phyloP scores from a whole-genome alignment of 345 rosid genomes.

The Syzygium grande region DNA sequence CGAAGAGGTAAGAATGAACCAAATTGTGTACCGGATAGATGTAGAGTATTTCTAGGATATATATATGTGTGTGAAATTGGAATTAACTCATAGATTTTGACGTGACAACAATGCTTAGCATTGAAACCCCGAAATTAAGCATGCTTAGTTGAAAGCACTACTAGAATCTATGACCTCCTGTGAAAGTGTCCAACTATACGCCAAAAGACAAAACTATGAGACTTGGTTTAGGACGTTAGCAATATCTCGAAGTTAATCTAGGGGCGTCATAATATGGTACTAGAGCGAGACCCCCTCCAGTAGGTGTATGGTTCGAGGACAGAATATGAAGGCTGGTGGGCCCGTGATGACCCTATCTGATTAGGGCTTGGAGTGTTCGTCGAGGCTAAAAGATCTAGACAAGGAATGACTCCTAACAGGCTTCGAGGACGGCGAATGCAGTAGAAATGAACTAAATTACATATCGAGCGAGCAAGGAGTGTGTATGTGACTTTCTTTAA shows the following conservation, averaged over 20 bases:
- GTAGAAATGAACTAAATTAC: neutral
- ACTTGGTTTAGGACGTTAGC: neutral
- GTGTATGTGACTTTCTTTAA: too few species aligned
- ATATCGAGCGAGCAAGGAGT: too few species aligned
- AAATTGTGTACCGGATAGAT: neutral
- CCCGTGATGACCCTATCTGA: too few species aligned
- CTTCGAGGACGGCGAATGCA: neutral
- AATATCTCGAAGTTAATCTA: neutral
- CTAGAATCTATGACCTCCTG: accelerated
- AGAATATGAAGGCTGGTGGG: accelerated
- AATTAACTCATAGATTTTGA: neutral
- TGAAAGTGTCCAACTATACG: too few species aligned
- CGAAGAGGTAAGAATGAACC: neutral
- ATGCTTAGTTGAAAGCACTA: neutral
- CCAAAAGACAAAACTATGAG: neutral
- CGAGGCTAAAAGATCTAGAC: accelerated
- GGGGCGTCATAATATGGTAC: neutral
- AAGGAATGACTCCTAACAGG: neutral
- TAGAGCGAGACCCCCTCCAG: accelerated
- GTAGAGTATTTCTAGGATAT: neutral
- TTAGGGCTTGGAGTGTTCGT: accelerated
- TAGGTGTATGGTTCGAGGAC: neutral
- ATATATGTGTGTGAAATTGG: neutral
- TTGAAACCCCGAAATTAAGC: neutral
- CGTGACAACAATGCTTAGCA: neutral